Base-by-base conservation (phyloP, 768 basidiomycete species). In the Vararia minispora region DNA sequence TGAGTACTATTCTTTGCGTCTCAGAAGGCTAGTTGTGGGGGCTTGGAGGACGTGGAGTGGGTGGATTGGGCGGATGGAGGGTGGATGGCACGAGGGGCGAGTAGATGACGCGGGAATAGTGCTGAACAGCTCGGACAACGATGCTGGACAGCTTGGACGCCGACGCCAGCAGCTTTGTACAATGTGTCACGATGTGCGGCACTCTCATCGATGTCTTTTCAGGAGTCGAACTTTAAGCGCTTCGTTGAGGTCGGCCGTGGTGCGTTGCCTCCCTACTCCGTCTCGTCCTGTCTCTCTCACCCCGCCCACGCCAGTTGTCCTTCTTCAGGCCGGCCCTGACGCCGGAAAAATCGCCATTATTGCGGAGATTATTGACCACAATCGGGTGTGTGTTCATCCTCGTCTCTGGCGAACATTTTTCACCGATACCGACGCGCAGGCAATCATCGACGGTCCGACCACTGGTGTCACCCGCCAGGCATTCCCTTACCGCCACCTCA, bases 171-270 rank as follows among this genome's bases (percentile, higher is more conserved):
- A n/a, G n/a, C n/a, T n/a, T n/a, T n/a, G n/a, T n/a, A n/a, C n/a
- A n/a, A n/a, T n/a, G n/a, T n/a, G n/a, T n/a, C n/a, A n/a, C n/a
- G n/a, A n/a, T n/a, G n/a, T n/a, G n/a, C n/a, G n/a, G n/a, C n/a
- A n/a, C n/a, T n/a, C n/a, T n/a, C n/a, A n/a, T n/a, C n/a, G n/a
- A n/a, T n/a, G n/a, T n/a, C n/a, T n/a, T n/a, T n/a, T n/a, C 11
- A 1, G 6, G 59, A 61, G 47, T 91, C 87, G 55, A 89, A 79
- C 60, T 98, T 97, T 74, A 80, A 82, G 66, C 87, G 89, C 46
- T 97, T 94, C 65, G 92, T 97, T 57, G 86, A 99, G 77, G 90
- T 97, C 60, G 94, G 94, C 58, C 87, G 94, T 57, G 86, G 85
- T 88, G 52, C 44, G 72, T 55, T 6, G 14, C n/a, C 22, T 16